A percentile compares a stretch with the other conserved stretches of the same genome.
These are phyloP conservation scores for Psilocybe tampanensis DNA, from an alignment of 768 basidiomycete genomes.

Conservation along the genomic window DNA sequence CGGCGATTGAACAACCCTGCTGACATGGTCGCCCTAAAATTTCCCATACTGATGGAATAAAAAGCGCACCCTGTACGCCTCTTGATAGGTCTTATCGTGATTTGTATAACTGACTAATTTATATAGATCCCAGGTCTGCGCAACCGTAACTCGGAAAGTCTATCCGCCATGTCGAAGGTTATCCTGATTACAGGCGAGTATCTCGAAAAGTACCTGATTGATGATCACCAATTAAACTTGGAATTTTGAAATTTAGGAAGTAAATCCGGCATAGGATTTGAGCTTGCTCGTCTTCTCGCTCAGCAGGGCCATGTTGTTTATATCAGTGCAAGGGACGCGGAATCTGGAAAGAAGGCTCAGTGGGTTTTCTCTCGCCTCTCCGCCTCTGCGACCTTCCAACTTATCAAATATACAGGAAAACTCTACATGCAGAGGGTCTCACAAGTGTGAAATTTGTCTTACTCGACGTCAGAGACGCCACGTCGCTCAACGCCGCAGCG, in stretches of 20 bases:
- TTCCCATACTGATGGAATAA: background rate
- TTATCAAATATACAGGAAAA: conserved; percentile 19
- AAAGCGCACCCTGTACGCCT: background rate
- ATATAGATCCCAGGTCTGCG: background rate
- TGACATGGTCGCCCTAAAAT: background rate
- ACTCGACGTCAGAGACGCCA: conserved; percentile 41
- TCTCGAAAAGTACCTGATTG: no score
- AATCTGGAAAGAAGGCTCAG: conserved; percentile 42
- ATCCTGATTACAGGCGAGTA: conserved; percentile 3
- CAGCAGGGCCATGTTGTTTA: conserved; percentile 46
- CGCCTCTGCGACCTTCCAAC: background rate
- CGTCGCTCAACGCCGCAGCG: conserved; percentile 35
- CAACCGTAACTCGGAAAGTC: background rate
- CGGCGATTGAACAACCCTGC: no score
- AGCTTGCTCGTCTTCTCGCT: conserved; percentile 46
- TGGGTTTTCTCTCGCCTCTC: conserved; percentile 19
- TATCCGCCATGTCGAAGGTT: conserved; percentile 2
- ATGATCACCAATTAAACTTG: no score
- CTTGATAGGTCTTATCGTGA: background rate
- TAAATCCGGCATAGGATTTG: conserved; percentile 50
- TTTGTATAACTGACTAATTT: background rate
- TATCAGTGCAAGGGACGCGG: conserved; percentile 41
- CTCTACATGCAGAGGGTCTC: conserved; percentile 32
- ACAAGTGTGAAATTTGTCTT: conserved; percentile 36
- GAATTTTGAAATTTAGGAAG: conserved; percentile 35